phyloP scores from a whole-genome alignment of 305 asterid genomes.

The Fraxinus greggii region DNA sequence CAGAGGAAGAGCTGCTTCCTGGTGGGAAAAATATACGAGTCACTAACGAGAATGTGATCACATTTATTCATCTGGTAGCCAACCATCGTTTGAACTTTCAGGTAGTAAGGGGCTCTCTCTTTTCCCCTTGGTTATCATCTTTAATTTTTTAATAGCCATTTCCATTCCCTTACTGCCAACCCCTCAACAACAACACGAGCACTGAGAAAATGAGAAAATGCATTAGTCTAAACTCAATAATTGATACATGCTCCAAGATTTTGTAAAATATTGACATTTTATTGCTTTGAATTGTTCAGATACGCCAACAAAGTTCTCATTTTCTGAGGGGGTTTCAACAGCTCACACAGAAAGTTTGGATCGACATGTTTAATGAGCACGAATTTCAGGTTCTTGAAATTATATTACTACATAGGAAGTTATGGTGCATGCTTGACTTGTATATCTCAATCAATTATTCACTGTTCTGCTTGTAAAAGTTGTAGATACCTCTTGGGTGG shows the following conservation, averaged over 20 bases:
- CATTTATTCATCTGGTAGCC: conserved; percentile 90
- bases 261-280: conserved; percentile 19
- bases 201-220: neutral
- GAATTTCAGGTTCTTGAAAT: conserved; percentile 79
- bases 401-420: conserved; percentile 10
- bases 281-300: conserved; percentile 34
- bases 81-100: conserved; percentile 92
- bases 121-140: conserved; percentile 3
- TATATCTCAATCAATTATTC: neutral
- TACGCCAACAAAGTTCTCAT: conserved; percentile 88
- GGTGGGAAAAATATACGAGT: conserved; percentile 82
- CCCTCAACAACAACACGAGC: neutral
- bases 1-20: conserved; percentile 88
- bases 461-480: neutral
- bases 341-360: conserved; percentile 85
- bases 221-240: neutral
- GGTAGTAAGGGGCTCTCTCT: conserved; percentile 35
- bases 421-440: neutral
- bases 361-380: conserved; percentile 92
- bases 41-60: conserved; percentile 86
- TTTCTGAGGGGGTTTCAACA: conserved; percentile 92
- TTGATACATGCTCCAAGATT: conserved; percentile 15
- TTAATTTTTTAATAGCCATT: neutral
- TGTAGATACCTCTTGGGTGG: conserved; percentile 8
- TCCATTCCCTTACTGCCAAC: neutral